phyloP scores from a whole-genome alignment of 2,329 filamentous ascomycete species.

The Colletotrichum karsti region DNA sequence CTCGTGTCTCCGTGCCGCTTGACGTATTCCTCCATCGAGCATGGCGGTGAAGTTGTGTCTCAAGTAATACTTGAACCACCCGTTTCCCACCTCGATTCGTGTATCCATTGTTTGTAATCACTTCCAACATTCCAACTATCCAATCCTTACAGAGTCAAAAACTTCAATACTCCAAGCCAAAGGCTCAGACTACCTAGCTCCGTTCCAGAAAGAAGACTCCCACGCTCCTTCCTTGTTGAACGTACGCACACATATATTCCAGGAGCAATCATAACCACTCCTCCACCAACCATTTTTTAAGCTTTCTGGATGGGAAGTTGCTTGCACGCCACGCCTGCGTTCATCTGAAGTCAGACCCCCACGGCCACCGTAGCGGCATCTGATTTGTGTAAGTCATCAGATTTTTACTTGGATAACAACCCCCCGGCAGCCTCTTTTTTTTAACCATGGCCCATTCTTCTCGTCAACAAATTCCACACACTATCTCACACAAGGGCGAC shows the following conservation, averaged over 20 bases:
- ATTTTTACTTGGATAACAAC: neutral
- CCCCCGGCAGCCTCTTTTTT: neutral
- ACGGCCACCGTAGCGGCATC: neutral
- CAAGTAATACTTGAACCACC: conserved; percentile 25
- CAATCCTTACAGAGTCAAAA: neutral
- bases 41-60: conserved; percentile 29
- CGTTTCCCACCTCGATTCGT: conserved; percentile 17
- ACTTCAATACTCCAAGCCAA: neutral
- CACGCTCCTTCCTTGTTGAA: conserved; percentile 18
- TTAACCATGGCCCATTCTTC: neutral
- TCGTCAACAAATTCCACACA: neutral
- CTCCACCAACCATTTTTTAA: neutral
- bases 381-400: conserved; percentile 18
- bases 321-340: conserved; percentile 5
- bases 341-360: neutral
- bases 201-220: neutral
- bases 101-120: conserved; percentile 18
- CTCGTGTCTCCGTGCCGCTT: conserved; percentile 28
- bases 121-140: neutral
- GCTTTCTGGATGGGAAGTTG: neutral
- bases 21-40: conserved; percentile 15
- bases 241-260: neutral
- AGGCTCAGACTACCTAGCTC: neutral
- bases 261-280: neutral
- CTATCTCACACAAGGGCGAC: neutral